Evolutionary conservation across 306 rosid species (phyloP), one percentile per base, ranked within the genome.

Genomic region (Corylus avellana): DNA sequence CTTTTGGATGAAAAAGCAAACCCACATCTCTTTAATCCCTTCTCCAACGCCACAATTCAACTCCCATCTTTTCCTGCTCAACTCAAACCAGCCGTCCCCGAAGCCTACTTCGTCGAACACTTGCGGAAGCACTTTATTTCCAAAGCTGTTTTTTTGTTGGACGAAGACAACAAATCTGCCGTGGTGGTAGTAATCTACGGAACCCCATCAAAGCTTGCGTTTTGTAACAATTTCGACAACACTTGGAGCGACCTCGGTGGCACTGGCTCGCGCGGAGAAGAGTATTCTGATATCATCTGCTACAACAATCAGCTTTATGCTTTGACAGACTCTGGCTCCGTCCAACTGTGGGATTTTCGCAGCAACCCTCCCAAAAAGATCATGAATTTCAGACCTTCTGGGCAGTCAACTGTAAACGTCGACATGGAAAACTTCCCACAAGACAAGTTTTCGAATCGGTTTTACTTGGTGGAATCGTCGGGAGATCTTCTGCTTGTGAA

Each of bases 401-500:
- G 7, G 6, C 7, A 0, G 7, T 42, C 8, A 7, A 42, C 18
- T 12, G 29, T 47, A 6, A 16, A 22, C 1, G 49, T 4, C 14
- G 62, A 37, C 27, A 10, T 6, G 2, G 7, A 17, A 2, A 37
- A 47, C 32, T 58, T 78, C 1, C 58, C 53, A 3, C 5, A 2
- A 2, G 27, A 20, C 8, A 64, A n/a, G 18, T 49, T 22, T 49
- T 59, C 25, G 1, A 8, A 17, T 29, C 27, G n/a, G 7, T 25
- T 6, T 12, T 72, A 59, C 29, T 79, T 79, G 77, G 82, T 73
- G 56, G 78, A 79, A 69, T 73, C 73, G 2, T 47, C 32, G 66
- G 83, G 68, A 37, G 57, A 79, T 29, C 39, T 73, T 63, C 22
- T 79, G 67, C 10, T 54, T 2, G 68, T 53, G 27, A 42, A n/a